Evolutionary conservation across 139 green algal genomes (phyloP).

Genomic region (Pleodorina starrii): DNA sequence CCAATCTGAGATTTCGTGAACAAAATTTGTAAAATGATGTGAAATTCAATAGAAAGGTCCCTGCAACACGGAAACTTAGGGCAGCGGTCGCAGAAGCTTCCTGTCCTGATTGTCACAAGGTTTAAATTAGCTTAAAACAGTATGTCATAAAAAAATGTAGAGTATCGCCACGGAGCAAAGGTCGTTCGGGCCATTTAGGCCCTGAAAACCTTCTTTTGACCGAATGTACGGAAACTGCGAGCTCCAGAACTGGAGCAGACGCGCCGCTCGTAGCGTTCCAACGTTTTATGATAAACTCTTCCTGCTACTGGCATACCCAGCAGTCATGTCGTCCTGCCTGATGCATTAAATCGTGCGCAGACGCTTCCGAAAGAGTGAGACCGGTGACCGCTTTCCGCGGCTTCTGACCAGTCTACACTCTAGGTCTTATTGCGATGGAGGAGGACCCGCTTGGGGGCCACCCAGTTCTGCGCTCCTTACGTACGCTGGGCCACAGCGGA

Average conservation of each 20-base stretch:
- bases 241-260: too few relatives aligned
- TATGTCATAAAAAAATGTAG: not conserved
- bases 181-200: too few relatives aligned
- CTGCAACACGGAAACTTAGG: too few relatives aligned
- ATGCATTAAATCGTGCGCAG: not conserved
- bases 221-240: not conserved
- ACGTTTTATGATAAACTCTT: not conserved
- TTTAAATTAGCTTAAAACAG: not conserved
- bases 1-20: too few relatives aligned
- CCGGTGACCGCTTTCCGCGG: not conserved
- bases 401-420: not conserved
- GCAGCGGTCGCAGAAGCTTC: too few relatives aligned
- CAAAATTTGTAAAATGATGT: too few relatives aligned
- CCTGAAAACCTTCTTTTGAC: not conserved
- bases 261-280: too few relatives aligned
- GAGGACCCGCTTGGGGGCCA: conserved; percentile 39
- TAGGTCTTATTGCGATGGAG: not conserved
- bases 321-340: not conserved
- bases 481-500: conserved; percentile 19
- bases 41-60: too few relatives aligned
- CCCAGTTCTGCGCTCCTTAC: conserved; percentile 24
- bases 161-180: too few relatives aligned
- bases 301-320: not conserved
- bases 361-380: not conserved
- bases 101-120: too few relatives aligned